Evolutionary conservation across 768 basidiomycete species (phyloP).

Genomic region (Gyrodon lividus): DNA sequence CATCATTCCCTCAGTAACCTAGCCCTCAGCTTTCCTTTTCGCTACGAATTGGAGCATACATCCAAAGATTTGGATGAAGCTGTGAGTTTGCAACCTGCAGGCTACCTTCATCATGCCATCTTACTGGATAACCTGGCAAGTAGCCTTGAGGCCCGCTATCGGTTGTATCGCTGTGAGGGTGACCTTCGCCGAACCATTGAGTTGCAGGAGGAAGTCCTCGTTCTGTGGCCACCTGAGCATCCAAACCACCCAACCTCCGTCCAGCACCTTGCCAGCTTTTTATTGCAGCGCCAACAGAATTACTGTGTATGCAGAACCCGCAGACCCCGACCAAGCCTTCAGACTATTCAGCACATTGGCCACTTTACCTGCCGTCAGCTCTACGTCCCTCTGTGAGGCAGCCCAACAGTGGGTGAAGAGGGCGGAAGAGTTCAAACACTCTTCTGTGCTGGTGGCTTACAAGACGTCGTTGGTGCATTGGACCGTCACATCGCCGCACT

Average conservation of each 20-base stretch:
- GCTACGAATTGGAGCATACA: constrained; percentile 6
- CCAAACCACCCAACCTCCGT: background rate
- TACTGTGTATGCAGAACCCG: background rate
- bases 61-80: constrained; percentile 18
- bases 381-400: background rate
- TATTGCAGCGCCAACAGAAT: background rate
- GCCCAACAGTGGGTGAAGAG: background rate
- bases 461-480: constrained; percentile 2
- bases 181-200: constrained; percentile 1
- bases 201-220: background rate
- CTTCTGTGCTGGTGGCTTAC: constrained; percentile 14
- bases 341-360: background rate
- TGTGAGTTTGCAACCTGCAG: constrained; percentile 7
- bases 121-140: constrained; percentile 17
- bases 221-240: background rate
- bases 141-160: constrained; percentile 4
- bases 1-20: constrained; percentile 11
- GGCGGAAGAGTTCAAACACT: constrained; percentile 2
- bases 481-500: constrained; percentile 4
- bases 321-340: background rate
- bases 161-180: background rate
- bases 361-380: background rate
- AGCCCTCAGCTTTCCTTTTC: constrained; percentile 7
- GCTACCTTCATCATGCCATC: constrained; percentile 8
- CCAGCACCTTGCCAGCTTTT: background rate